Evolutionary conservation across 805 yeast species (phyloP), one percentile per base, ranked within the genome.

Genomic region (Candida hispaniensis): DNA sequence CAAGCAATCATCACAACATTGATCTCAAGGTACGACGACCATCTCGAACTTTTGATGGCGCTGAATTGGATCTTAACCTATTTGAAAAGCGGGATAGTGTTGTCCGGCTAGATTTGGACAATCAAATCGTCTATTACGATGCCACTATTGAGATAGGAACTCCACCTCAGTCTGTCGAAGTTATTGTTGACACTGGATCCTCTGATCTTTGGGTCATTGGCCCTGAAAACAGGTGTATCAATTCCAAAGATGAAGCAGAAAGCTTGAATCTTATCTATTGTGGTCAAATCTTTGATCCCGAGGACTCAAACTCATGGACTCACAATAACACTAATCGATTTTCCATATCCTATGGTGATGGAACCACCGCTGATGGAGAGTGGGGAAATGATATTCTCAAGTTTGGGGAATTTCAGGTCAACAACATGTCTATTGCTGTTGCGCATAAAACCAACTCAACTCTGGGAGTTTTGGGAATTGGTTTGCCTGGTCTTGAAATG

Each of bases 181-280:
- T 75, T 5, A 52, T 75, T 23, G 48, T 76, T 10, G 85, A 76
- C 47, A 76, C 82, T 1, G 85, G 83, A 2, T 74, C 81, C 0
- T 65, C 78, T 0, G 83, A 76, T 50, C 50, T 75, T 26, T 75
- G 79, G 79, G 69, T 75, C 16, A 59, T 29, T 30, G 28, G 38
- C 2, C 25, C 26, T 14, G 30, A 26, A 14, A 34, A 34, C 26
- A 30, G 30, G n/a, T 34, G 38, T 14, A 25, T 25, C 11, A 8
- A 18, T 4, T 30, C 30, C 15, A 11, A 11, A 11, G 17, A 34
- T 4, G 38, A 30, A 12, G 19, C 9, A 8, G n/a, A 7, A 8
- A 9, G 19, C 26, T 13, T n/a, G 13, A 18, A 26, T 16, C 25
- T 26, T 26, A 34, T 34, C 38, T 42, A 45, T 33, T 54, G 56